phyloP scores from a whole-genome alignment of 164 flowering plant genomes.

The Aristolochia contorta region DNA sequence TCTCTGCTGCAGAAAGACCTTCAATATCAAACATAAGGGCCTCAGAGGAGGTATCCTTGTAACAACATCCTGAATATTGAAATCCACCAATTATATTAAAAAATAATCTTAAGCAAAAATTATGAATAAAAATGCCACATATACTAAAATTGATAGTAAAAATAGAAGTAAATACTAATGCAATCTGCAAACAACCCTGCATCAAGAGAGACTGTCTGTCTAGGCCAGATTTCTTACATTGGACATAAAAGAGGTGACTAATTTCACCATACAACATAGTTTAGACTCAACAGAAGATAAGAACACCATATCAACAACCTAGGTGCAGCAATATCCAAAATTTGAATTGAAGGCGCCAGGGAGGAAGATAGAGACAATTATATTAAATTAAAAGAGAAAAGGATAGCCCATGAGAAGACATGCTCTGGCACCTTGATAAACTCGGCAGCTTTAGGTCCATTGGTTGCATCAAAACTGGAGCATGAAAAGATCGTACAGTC shows the following conservation, averaged over 20 bases:
- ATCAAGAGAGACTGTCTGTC: no score
- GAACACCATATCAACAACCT: no score
- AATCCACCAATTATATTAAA: not conserved
- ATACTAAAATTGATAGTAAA: no score
- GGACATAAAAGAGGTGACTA: no score
- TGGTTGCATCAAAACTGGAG: conserved; percentile 73
- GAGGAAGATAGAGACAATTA: not conserved
- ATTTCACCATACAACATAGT: no score
- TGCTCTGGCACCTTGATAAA: conserved; percentile 53
- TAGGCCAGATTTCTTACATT: no score
- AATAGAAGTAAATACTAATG: no score
- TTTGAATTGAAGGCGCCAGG: no score
- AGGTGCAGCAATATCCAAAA: no score
- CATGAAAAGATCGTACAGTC: conserved; percentile 1
- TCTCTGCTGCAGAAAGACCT: conserved; percentile 91
- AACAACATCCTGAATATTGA: conserved; percentile 49
- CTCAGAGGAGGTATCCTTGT: conserved; percentile 64
- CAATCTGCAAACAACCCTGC: no score
- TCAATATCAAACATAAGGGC: conserved; percentile 88
- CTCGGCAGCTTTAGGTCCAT: conserved; percentile 95
- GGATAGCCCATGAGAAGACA: not conserved
- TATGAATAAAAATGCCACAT: no score
- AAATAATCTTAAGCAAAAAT: not conserved
- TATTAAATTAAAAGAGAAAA: not conserved
- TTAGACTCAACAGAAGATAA: no score